Evolutionary conservation across 2,329 filamentous ascomycete species (phyloP), one percentile per base, ranked within the genome.

Genomic region (Aspergillus sergii): DNA sequence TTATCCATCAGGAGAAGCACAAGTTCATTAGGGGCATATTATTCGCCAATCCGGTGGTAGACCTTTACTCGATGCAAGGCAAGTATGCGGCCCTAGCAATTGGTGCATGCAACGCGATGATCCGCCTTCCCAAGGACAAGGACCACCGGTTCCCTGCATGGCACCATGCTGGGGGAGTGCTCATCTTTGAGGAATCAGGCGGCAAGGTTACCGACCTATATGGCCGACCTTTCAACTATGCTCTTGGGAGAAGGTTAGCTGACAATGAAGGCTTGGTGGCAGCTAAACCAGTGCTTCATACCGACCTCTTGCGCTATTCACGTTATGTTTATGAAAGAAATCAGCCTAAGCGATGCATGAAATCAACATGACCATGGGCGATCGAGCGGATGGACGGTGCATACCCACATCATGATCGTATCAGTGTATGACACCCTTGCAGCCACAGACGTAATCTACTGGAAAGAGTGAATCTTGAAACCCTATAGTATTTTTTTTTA

Each of bases 81-180:
- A 64, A 62, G 50, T 64, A 64, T 34, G 62, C 48, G 8, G 62
- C 59, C 28, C 56, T 64, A 11, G 50, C 45, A 12, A 26, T 62
- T n/a, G 62, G 62, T 46, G 56, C 55, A n/a, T 61, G 62, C 50
- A 61, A 60, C 53, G 62, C 56, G 28, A 64, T 64, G 62, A 46
- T 64, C 19, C 50, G 62, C n/a, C 58, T 64, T 39, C 62, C 62
- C 21, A 53, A 50, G 41, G 41, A 51, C 32, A 41, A 46, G 41
- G 43, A 56, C 10, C 50, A 54, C 32, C 55, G 56, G 36, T 56
- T 60, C 26, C 58, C 51, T 55, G 59, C 43, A 21, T 64, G 59
- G 59, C 59, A 64, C 23, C 62, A 62, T 43, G 62, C 62, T 1
- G 62, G 62, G 3, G 62, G 56, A 3, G 59, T 61, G 59, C 41